Evolutionary conservation across 805 yeast genomes (phyloP).

Genomic region (Candida nemodendra): DNA sequence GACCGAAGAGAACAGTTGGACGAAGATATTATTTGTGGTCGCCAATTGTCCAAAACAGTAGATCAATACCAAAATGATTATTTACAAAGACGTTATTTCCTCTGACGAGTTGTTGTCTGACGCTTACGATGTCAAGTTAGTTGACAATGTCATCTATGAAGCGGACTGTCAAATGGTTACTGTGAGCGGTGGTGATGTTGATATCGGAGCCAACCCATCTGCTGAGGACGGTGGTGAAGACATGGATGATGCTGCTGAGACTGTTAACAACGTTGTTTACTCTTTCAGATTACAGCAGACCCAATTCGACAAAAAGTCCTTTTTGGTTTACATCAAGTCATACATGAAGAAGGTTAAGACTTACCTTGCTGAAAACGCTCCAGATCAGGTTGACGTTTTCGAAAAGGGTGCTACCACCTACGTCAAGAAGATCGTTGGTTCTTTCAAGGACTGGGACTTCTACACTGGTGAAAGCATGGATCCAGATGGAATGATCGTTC

Average conservation of each 20-base stretch:
- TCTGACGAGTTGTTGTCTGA: constrained; percentile 96
- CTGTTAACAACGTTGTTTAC: constrained; percentile 98
- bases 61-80: constrained; percentile 32
- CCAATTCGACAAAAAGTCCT: constrained; percentile 96
- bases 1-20: too few relatives aligned
- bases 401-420: constrained; percentile 97
- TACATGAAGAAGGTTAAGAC: constrained; percentile 98
- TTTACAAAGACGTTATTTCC: constrained; percentile 76
- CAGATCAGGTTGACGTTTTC: constrained; percentile 82
- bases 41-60: constrained; percentile 2
- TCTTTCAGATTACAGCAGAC: constrained; percentile 98
- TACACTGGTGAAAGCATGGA: constrained; percentile 99
- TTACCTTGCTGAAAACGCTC: constrained; percentile 81
- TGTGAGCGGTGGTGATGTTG: constrained; percentile 87
- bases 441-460: constrained; percentile 99
- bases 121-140: constrained; percentile 87
- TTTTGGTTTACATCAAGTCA: constrained; percentile 94
- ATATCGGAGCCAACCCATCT: constrained; percentile 99
- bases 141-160: constrained; percentile 91
- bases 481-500: constrained; percentile 98
- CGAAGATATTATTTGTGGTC: too few relatives aligned
- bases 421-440: constrained; percentile 92
- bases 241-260: constrained; percentile 79
- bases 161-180: constrained; percentile 93
- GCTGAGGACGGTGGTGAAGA: constrained; percentile 92